Evolutionary conservation across 768 basidiomycete species (phyloP), one percentile per base, ranked within the genome.

Genomic region (Holtermanniella nyarrowii): DNA sequence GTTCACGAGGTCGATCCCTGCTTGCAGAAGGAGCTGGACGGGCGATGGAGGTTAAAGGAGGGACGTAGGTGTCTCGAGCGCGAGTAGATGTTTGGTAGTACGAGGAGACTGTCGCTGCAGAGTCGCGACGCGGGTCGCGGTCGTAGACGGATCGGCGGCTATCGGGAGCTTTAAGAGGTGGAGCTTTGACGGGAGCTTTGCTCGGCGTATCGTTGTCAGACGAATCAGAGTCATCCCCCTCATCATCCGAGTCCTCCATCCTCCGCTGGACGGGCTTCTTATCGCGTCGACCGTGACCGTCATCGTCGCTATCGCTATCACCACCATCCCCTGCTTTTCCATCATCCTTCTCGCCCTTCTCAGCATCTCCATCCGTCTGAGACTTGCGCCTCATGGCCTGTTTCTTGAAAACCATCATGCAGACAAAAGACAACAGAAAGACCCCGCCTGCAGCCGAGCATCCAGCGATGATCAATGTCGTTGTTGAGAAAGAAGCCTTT

Each of bases 371-470:
- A n/a, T n/a, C n/a, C n/a, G n/a, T n/a, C 16, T 37, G 31, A 7
- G 31, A 16, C 31, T 37, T 7, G 10, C 31, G 31, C 31, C 10
- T 16, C 31, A 7, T 7, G 7, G 31, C 31, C 10, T 37, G 7
- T 7, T 16, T 7, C 31, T 16, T 7, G 16, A 37, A 37, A 16
- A 7, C 7, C 10, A 7, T 7, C 31, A 37, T 7, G 31, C 31
- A 37, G 10, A 37, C 10, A 37, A 37, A 37, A 7, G 31, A 37
- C 31, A 37, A 16, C 31, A 37, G 31, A 37, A 64, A 61, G 3
- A 67, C 57, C 1, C 50, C 59, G 2, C 62, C 39, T 4, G 61
- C 54, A 14, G 61, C 58, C 1, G 57, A 62, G 22, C 64, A 52
- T 20, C 62, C 65, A 18, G 57, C 62, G 13, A 51, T 55, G 26